Evolutionary conservation across 2,329 filamentous ascomycete species (phyloP), one percentile per base, ranked within the genome.

Genomic region (Teratosphaeria nubilosa): DNA sequence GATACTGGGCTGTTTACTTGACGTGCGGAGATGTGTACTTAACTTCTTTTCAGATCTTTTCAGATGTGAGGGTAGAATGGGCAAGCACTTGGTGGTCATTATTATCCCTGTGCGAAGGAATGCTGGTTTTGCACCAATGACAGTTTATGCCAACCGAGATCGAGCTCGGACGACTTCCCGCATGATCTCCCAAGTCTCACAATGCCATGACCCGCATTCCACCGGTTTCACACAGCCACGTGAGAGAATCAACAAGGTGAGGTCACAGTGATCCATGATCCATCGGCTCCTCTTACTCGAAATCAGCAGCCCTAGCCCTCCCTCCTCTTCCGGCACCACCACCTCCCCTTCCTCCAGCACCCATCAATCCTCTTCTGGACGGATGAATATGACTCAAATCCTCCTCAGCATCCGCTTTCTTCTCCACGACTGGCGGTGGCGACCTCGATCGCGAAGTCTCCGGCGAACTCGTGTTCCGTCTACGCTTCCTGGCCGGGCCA

Each of bases 381-480:
- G 71, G 71, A 61, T 73, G 71, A 51, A 73, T 72, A 41, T 68
- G 64, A 41, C 66, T 68, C 54, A 71, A 51, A 55, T 72, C 70
- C 22, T 70, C 67, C 50, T 62, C 58, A 31, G 51, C 56, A 27
- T 51, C 58, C 30, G 51, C 51, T 55, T 58, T 54, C 57, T 55
- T 34, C 50, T 27, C 53, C 3, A 31, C 52, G 56, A 37, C 30
- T 34, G 37, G 22, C 16, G 66, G 59, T 20, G 63, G 65, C n/a
- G 68, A 66, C 27, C 60, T 59, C 32, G 68, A 68, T 3, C 66
- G 58, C 37, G 59, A 63, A 20, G 62, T 58, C 22, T 67, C 68
- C 5, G 69, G 66, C n/a, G 60, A 64, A 55, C 67, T 68, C 1
- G 64, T 66, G 53, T 69, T 69, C 32, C 68, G 62, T 54, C 66